Evolutionary conservation across 192 early-diverging fungal species (phyloP), one percentile per base, ranked within the genome.

Genomic region (Coemansia brasiliensis): DNA sequence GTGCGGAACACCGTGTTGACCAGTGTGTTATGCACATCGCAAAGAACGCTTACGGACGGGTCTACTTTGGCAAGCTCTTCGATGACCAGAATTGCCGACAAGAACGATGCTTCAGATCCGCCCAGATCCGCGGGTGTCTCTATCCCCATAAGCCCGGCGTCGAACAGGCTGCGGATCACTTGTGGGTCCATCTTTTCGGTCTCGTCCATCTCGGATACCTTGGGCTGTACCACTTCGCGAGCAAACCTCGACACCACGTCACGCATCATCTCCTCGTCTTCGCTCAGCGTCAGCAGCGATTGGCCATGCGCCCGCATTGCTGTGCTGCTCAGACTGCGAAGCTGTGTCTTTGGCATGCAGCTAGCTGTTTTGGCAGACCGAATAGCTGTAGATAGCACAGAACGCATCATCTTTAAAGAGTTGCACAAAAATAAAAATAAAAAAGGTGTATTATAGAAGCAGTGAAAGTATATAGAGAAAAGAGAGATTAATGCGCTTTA

Each of bases 1-100:
- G 91, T 88, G 62, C 86, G 82, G 77, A 98, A 86, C 51, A 95
- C 63, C 35, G 96, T 98, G 82, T 92, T 90, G 58, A 97, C 94
- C 18, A 98, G 83, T 3, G 96, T 98, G 81, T 98, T 98, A 82
- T 98, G 89, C 44, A 97, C 94, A 81, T 98, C 96, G 67, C 93
- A 94, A 53, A 91, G 61, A 13, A 94, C 93, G 65, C 83, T 85
- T 59, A 98, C 81, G 20, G 94, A 92, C 5, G 96, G 91, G 72
- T 98, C 96, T 27, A 98, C 82, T 80, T 94, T 95, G 75, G 96
- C 92, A 38, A 96, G 84, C 71, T 97, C 94, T 68, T 97, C 95
- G 58, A 97, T 83, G 18, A 84, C 90, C 25, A 94, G 64, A 39
- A 94, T 89, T 24, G 90, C 93, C 17, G 91, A 88, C 27, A 85